Evolutionary conservation across 305 asterid species (phyloP), one percentile per base, ranked within the genome.

Genomic region (Rubia peregrina): DNA sequence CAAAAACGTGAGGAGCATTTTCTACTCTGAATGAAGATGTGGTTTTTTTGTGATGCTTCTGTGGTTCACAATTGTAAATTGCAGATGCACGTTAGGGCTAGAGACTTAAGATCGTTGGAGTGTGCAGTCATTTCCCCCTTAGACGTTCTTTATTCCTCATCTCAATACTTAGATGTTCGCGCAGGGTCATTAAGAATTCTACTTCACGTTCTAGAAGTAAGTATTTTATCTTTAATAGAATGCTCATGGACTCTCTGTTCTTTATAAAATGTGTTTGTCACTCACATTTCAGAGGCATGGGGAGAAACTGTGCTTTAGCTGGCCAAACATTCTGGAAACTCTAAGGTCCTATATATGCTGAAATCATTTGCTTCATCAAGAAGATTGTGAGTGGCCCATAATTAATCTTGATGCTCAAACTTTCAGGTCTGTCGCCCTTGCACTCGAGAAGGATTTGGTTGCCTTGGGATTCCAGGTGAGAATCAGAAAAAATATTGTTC

Each of bases 401-500:
- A 69, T 60, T 62, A 65, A 51, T 36, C 67, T 43, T 43, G 13
- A 7, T 65, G 74, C 48, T 67, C 21, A 79, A 77, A 61, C 72
- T 40, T 74, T 76, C 82, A 94, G 98, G 88, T 86, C 92, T 77
- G 91, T 94, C 44, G 96, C 98, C 74, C 75, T 80, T 74, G 88
- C 91, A 74, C 80, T 91, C 73, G 98, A 94, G 83, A 94, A 91
- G 84, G 98, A 94, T 81, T 90, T 91, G 73, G 75, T 91, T 60
- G 80, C 96, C 69, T 92, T 94, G 78, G 98, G 98, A 68, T 94
- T 94, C 85, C 98, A 94, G 97, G 98, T 94, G 83, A 78, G 86
- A 65, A 77, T 17, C n/a, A 9, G 6, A 9, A 51, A 16, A 68
- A 69, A n/a, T 72, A 65, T 10, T 21, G 36, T 5, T 65, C 17